A percentile compares a stretch with the other conserved stretches of the same genome.
Conservation (phyloP, 2,329 filamentous ascomycete genomes). For the Phyllachora maydis region DNA sequence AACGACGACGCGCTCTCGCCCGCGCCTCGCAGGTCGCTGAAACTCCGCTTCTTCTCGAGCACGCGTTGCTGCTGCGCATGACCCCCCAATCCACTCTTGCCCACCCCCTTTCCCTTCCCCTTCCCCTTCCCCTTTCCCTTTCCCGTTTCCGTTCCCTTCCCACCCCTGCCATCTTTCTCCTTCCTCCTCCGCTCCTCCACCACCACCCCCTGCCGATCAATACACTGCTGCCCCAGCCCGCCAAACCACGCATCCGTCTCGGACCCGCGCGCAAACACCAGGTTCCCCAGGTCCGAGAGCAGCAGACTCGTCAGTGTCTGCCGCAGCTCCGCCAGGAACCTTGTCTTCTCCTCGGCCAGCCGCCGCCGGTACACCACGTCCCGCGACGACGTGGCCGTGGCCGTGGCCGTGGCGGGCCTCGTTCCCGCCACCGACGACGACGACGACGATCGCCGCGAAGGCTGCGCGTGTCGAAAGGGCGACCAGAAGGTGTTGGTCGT, state of each 20-base stretch:
- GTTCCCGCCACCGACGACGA: too few species aligned
- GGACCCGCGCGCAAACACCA: slow-evolving; percentile 71
- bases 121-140: slow-evolving; percentile 27
- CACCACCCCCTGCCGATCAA: slow-evolving; percentile 40
- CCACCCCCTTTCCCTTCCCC: slow-evolving; percentile 19
- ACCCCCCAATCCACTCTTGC: slow-evolving; percentile 18
- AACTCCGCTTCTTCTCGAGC: slow-evolving; percentile 48
- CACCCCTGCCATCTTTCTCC: too few species aligned
- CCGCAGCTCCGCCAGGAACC: slow-evolving; percentile 59
- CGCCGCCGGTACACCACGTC: slow-evolving; percentile 44
- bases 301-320: slow-evolving; percentile 68
- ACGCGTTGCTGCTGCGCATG: slow-evolving; percentile 25
- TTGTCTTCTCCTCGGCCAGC: slow-evolving; percentile 46
- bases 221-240: slow-evolving; percentile 43
- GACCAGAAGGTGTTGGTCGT: slow-evolving; percentile 77
- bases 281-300: slow-evolving; percentile 71
- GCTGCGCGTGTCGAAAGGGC: slow-evolving; percentile 52
- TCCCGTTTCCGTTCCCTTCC: too few species aligned
- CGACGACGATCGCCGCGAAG: too few species aligned
- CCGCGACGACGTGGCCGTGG: slow-evolving; percentile 47
- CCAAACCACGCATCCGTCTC: slow-evolving; percentile 86
- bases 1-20: slow-evolving; percentile 18
- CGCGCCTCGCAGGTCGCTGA: slow-evolving; percentile 36
- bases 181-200: too few species aligned
- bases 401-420: too few species aligned